These are phyloP conservation scores for Vigna trinervia DNA, from an alignment of 306 rosid genomes.

Conservation along the genomic window DNA sequence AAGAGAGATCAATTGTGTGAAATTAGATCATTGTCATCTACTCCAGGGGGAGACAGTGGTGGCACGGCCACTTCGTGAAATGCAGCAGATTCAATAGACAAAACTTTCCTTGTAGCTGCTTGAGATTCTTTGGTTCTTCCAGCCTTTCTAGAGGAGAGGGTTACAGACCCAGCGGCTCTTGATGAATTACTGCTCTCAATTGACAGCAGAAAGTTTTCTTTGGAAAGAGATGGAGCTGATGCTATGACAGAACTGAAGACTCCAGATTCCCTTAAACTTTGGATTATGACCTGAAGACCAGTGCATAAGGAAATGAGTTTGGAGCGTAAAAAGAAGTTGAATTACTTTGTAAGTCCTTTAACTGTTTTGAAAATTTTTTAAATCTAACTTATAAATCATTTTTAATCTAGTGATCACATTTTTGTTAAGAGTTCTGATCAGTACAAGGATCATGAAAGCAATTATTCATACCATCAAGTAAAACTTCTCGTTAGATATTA, in stretches of 20 bases:
- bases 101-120: slow-evolving; percentile 68
- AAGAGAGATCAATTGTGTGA: slow-evolving; percentile 44
- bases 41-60: slow-evolving; percentile 77
- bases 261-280: slow-evolving; percentile 88
- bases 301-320: slow-evolving; percentile 25
- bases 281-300: slow-evolving; percentile 71
- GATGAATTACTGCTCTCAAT: slow-evolving; percentile 79
- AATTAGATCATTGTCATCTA: slow-evolving; percentile 48
- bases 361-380: not conserved
- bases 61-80: slow-evolving; percentile 74
- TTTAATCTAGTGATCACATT: not conserved
- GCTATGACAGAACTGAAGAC: slow-evolving; percentile 87
- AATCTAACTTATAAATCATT: not conserved
- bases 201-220: slow-evolving; percentile 75
- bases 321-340: not conserved
- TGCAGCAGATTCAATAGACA: slow-evolving; percentile 56
- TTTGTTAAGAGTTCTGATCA: not conserved
- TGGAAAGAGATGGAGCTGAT: slow-evolving; percentile 77
- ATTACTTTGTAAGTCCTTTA: not conserved
- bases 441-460: not conserved
- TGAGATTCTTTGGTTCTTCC: slow-evolving; percentile 53
- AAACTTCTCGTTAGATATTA: not conserved
- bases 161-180: slow-evolving; percentile 65
- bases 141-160: slow-evolving; percentile 71
- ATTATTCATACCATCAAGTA: not conserved